These are phyloP conservation scores for Pseudomonodictys pantanalensis DNA, from an alignment of 495 filamentous ascomycete genomes.

Conservation along the genomic window DNA sequence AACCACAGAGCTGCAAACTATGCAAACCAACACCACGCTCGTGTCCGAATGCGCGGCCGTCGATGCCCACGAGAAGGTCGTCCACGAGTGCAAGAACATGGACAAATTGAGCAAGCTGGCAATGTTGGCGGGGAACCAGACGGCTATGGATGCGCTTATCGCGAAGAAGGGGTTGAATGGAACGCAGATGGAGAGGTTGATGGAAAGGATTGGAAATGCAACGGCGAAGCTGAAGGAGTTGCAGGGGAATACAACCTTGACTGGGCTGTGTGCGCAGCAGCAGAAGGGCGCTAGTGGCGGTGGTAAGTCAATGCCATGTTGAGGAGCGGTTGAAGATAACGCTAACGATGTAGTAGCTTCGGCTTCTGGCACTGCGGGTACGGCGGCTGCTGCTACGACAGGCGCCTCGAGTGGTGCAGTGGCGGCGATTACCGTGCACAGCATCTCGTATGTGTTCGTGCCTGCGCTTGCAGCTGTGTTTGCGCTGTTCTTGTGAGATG, in stretches of 20 bases:
- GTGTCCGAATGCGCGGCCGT: constrained; percentile 19
- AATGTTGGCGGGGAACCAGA: constrained; percentile 17
- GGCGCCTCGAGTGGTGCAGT: constrained; percentile 1
- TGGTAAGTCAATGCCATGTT: neutral
- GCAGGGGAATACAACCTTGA: constrained; percentile 18
- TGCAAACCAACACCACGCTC: constrained; percentile 16
- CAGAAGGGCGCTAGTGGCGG: constrained; percentile 12
- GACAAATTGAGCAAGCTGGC: constrained; percentile 5
- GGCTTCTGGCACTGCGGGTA: neutral
- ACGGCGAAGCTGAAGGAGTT: constrained; percentile 15
- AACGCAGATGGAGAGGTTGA: constrained; percentile 10
- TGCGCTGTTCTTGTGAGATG: constrained; percentile 19
- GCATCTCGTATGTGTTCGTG: constrained; percentile 6
- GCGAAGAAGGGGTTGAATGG: constrained; percentile 11
- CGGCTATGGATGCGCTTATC: constrained; percentile 12
- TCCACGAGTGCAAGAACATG: constrained; percentile 18
- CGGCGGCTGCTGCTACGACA: neutral
- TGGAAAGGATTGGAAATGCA: constrained; percentile 21
- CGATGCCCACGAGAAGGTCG: constrained; percentile 22
- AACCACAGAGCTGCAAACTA: constrained; percentile 8
- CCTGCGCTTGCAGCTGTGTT: constrained; percentile 9
- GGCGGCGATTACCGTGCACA: neutral
- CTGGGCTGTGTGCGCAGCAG: constrained; percentile 6
- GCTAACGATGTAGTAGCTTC: neutral
- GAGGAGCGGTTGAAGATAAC: neutral